Conservation (phyloP, 371 early-diverging fungal species). For the Actinomortierella ambigua region DNA sequence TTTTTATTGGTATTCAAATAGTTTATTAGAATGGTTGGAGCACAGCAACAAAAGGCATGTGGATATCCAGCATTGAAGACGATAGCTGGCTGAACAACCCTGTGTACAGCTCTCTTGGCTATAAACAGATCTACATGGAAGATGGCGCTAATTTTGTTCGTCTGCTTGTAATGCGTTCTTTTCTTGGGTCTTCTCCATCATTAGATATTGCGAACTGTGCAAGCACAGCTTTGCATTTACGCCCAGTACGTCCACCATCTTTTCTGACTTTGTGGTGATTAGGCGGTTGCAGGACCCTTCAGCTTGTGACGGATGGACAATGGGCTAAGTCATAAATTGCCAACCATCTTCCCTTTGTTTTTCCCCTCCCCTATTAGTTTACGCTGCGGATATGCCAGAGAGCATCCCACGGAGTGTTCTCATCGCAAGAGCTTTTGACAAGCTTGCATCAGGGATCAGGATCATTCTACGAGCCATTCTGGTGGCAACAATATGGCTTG, state of each 20-base stretch:
- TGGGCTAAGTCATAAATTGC: not conserved
- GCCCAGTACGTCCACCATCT: conserved; percentile 62
- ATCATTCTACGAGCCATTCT: conserved; percentile 51
- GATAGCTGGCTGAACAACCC: no score
- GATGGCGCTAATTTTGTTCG: conserved; percentile 1
- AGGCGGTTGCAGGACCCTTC: not conserved
- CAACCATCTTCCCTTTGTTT: not conserved
- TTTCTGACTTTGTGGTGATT: not conserved
- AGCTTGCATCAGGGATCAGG: conserved; percentile 34
- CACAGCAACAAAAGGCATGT: conserved; percentile 81
- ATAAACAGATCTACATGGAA: no score
- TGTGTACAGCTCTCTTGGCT: no score
- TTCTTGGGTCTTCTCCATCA: conserved; percentile 2
- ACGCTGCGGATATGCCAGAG: conserved; percentile 76
- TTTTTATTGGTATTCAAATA: conserved; percentile 32
- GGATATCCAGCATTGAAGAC: conserved; percentile 2
- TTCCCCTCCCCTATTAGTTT: conserved; percentile 49
- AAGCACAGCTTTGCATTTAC: conserved; percentile 84
- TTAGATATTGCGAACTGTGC: conserved; percentile 90
- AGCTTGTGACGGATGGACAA: conserved; percentile 2
- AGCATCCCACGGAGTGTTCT: conserved; percentile 62
- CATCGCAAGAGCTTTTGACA: conserved; percentile 51
- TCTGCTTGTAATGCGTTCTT: conserved; percentile 5
- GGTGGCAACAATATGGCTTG: conserved; percentile 81
- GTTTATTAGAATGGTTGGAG: conserved; percentile 86